Evolutionary conservation across 2,329 filamentous ascomycete species (phyloP), one percentile per base, ranked within the genome.

Genomic region (Fusarium haematococcum): DNA sequence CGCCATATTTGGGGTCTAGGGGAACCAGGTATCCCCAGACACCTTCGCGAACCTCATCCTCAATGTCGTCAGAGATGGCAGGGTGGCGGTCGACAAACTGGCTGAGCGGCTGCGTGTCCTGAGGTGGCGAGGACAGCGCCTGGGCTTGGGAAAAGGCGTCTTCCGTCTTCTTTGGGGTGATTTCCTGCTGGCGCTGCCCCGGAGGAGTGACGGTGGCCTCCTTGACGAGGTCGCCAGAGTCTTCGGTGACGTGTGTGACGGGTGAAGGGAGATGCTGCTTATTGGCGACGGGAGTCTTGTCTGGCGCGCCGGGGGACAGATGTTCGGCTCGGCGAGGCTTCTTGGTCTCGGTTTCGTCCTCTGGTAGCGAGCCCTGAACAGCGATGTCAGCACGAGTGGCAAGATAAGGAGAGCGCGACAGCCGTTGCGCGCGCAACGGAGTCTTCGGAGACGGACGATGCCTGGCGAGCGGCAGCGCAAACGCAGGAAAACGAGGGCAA

Each of bases 11-110:
- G 62, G 89, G 88, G 79, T 96, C 92, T 27, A 98, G 85, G 2
- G 96, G 95, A 63, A 98, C 90, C 6, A 99, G 87, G 79, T 98
- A 99, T 14, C 97, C 97, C 97, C 97, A 99, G 1, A 98, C 95
- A 10, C 95, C 95, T 81, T 97, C 94, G 54, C 90, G 88, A 70
- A 87, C 90, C 84, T 98, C 95, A 80, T 98, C 94, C 72, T 95
- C 90, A 5, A 97, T 94, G 66, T 97, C 95, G 73, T 95, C 94
- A 13, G 92, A 92, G 56, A 96, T 88, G 30, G 90, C 89, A 68
- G 90, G 86, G 32, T 94, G 90, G 4, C 93, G 91, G 75, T 94
- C 92, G 41, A 94, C 85, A 79, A 93, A 94, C 84, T 99, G 97
- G 68, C 82, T 84, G 50, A 95, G 91, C 79, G 86, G 86, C 75